Base-by-base conservation (phyloP, 2,329 filamentous ascomycete species). In the Aureobasidium sp. region DNA sequence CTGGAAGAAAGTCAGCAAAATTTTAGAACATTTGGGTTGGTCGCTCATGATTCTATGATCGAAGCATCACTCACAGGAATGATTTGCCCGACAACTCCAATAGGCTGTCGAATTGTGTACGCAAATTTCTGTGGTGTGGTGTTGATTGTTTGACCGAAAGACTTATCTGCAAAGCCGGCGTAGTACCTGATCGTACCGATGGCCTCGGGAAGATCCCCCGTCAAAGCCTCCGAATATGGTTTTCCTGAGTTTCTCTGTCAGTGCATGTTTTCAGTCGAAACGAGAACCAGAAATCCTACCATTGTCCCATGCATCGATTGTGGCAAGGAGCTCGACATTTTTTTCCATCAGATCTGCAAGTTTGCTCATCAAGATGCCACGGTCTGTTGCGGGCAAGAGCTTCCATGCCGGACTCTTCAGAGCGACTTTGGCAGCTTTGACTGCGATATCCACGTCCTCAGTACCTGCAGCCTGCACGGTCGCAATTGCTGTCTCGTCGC, bases 61-160 rank as follows among this genome's bases (percentile, higher is more conserved):
- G 8, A 4, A 32, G 29, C 4, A 32, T 41, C 2, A 27, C 20
- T 50, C 62, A 48, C 62, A n/a, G 89, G 88, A 62, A 90, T 89
- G 65, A 91, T 91, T 71, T 83, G 81, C 4, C 66, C 69, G 10
- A 68, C 64, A 7, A 67, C 66, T n/a, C 70, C 69, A 26, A 70
- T 68, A 1, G 70, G 70, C 65, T 72, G 68, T 8, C 66, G 61
- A 46, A 69, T 65, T 0, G 67, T 69, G 78, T 92, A 93, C 77
- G 88, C 86, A 77, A 93, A 89, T 74, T 86, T 89, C 66, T 87
- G 84, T 63, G 83, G 82, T 69, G 82, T 77, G 67, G 89, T 87
- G 68, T 91, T 87, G 67, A 92, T 86, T 53, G n/a, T 20, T 10
- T 42, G 39, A 0, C 39, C 39, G n/a, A 20, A 20, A 1, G n/a